Base-by-base conservation (phyloP, 768 basidiomycete genomes). In the Naganishia vishniacii region DNA sequence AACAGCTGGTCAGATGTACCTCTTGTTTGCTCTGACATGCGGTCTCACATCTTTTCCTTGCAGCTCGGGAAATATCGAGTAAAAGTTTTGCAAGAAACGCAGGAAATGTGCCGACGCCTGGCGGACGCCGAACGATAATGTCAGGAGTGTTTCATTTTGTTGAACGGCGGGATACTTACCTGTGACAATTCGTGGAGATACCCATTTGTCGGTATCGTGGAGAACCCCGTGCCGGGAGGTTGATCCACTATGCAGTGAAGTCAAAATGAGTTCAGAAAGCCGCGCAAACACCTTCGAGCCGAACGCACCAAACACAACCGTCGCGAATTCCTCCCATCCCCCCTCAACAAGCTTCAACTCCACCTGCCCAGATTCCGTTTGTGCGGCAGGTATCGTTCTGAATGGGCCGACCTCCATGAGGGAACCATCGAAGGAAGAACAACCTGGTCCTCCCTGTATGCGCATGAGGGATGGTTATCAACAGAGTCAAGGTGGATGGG, bases 371-470 rank as follows among this genome's bases (percentile, higher is more conserved):
- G 77, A 86, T 78, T 53, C 62, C 6, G 72, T 73, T 66, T 70
- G 71, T 28, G 48, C 61, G 25, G 67, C 69, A 20, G 70, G 73
- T 44, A 74, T 68, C 83, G 83, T 75, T 84, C 91, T 59, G 67
- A 78, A 94, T 4, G 94, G 93, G 0, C 94, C 94, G n/a, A 93
- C 82, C 71, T 98, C 94, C 91, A 98, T 93, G 87, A 98, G 88
- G 18, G 92, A 82, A 2, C 94, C 94, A 71, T 98, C 94, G 73
- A 98, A 97, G 0, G 89, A 91, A 0, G 92, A 95, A 76, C 95
- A 98, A 29, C 95, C 95, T 20, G 94, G 94, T 1, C 94, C 94
- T 20, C 91, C 92, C 90, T 93, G 70, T 44, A 20, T n/a, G n/a
- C n/a, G 15, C 3, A 45, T 1, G 4, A 8, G n/a, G 28, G 18